Base-by-base conservation (phyloP, 352 stramenopile genomes). In the Phytophthora ramorum region DNA sequence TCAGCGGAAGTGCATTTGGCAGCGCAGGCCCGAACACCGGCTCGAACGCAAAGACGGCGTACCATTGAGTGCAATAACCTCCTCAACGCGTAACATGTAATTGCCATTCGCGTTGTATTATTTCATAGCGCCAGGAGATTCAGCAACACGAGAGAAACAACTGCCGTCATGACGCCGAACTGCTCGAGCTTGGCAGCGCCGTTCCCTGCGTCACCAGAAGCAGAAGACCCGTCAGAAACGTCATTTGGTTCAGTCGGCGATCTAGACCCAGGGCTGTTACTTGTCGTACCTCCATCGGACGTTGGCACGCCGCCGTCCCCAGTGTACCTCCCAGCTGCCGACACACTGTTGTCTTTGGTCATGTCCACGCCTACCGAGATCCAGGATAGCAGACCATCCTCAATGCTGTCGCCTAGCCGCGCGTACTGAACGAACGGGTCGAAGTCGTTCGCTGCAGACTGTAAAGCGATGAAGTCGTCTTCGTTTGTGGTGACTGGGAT, bases 1-100 rank as follows among this genome's bases (percentile, higher is more conserved):
- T 81, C 43, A 76, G 69, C 34, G 70, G 69, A 55, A 71, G 70
- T 48, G 66, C 71, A 32, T 84, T 83, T 52, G 71, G 63, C 28
- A 79, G 66, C 34, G 53, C 58, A 40, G 69, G 63, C 34, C 58
- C 63, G 1, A 76, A 76, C 54, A 71, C 64, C 14, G 49, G 35
- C 9, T 51, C 58, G 17, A 76, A 66, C 44, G 20, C 57, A 40
- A 66, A 71, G 22, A 46, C 47, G 22, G 57, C 57, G 22, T 71
- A 71, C 40, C 67, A 65, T 60, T 71, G 46, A n/a, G n/a, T n/a
- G n/a, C n/a, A n/a, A n/a, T n/a, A n/a, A n/a, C n/a, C n/a, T n/a
- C n/a, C n/a, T n/a, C n/a, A n/a, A n/a, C n/a, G n/a, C n/a, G n/a
- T n/a, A n/a, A n/a, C n/a, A n/a, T n/a, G n/a, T n/a, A n/a, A n/a